Base-by-base conservation (phyloP, 768 basidiomycete species). In the Tubosaeta sp. region DNA sequence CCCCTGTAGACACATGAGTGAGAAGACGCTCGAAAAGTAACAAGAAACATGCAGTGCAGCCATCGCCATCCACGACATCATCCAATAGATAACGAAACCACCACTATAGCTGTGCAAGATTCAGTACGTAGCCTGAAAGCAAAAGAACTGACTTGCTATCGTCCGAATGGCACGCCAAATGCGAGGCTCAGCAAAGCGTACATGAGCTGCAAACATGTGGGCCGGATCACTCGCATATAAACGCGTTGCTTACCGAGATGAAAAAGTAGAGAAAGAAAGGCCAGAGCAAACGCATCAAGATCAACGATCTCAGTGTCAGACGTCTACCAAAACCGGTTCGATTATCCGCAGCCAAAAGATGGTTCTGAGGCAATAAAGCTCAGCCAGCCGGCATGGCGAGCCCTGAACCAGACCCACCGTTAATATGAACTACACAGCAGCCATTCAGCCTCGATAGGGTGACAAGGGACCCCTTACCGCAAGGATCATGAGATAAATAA, bases 11-110 rank as follows among this genome's bases (percentile, higher is more conserved):
- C n/a, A 13, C n/a, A 16, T 57, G 38, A 56, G 54, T 14, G 18
- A 27, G 19, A 3, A 29, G 11, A 22, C n/a, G 25, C 29, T 14
- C 1, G 14, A 22, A 8, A 42, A 41, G 3, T 14, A 43, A 27
- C 4, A 24, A 48, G 31, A 38, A 31, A 68, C 78, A n/a, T 64
- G 76, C 80, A 81, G 67, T 1, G 82, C 72, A 8, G 74, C 61
- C 83, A 85, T 86, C 34, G 72, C 77, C 32, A 71, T 35, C 71
- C 74, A 85, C 51, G 77, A 79, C 53, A 83, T 67, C 80, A 83
- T 82, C 84, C 85, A 86, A 59, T 80, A 85, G 24, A 85, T 68
- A 30, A 84, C 53, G 56, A 86, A 82, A 0, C 84, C 84, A 0
- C 66, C 64, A 16, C 78, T 78, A 44, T 76, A 81, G 49, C 77